Conservation (phyloP, 345 rosid species). For the Populus euphratica region DNA sequence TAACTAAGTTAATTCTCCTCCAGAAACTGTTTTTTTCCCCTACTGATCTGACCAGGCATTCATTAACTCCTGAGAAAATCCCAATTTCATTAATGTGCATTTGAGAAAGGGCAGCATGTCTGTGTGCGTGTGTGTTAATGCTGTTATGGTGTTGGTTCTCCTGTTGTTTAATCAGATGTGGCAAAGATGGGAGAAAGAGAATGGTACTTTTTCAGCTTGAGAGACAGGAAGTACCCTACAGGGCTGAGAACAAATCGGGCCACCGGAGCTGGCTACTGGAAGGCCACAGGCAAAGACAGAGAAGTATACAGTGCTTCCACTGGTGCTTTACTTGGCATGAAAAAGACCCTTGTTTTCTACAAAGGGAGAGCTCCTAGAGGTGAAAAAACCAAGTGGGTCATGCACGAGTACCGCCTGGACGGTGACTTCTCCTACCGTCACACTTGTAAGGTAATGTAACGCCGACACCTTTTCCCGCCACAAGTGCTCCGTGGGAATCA, state of each 20-base stretch:
- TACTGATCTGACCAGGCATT: not conserved
- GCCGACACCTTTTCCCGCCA: not conserved
- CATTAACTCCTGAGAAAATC: not conserved
- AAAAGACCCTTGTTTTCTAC: slow-evolving; percentile 83
- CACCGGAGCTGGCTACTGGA: slow-evolving; percentile 88
- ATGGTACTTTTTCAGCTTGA: slow-evolving; percentile 82
- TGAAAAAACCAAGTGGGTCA: slow-evolving; percentile 89
- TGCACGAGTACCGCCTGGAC: slow-evolving; percentile 92
- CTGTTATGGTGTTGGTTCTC: not conserved
- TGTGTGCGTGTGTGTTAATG: too few relatives aligned
- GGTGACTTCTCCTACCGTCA: slow-evolving; percentile 72
- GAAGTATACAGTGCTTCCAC: slow-evolving; percentile 53
- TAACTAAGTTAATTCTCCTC: not conserved
- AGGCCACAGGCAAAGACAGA: slow-evolving; percentile 85
- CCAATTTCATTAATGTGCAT: not conserved
- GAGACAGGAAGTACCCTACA: slow-evolving; percentile 91
- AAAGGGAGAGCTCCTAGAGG: slow-evolving; percentile 89
- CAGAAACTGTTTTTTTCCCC: not conserved
- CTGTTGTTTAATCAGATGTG: slow-evolving; percentile 34
- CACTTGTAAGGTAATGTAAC: slow-evolving; percentile 60
- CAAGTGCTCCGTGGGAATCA: slow-evolving; percentile 14
- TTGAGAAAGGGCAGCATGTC: too few relatives aligned
- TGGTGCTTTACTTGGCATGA: slow-evolving; percentile 76
- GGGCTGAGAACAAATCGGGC: slow-evolving; percentile 86
- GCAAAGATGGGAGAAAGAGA: slow-evolving; percentile 93